Base-by-base conservation (phyloP, 2,329 filamentous ascomycete genomes). In the Helotiales sp. region DNA sequence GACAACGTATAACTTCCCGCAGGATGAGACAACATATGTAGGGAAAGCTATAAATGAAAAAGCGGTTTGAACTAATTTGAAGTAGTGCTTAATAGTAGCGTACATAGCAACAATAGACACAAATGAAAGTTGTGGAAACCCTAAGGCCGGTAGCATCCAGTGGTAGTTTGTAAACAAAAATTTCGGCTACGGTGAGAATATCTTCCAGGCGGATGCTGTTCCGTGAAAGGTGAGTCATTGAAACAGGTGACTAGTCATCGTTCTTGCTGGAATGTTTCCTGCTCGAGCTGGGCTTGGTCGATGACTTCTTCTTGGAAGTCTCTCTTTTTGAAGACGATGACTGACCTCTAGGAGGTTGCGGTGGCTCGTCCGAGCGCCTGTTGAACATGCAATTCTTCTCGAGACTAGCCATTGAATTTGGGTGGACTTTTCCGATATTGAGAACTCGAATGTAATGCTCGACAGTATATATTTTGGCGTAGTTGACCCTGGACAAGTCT, bases 391-490 rank as follows among this genome's bases (percentile, higher is more conserved):
- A 63, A 26, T 55, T 63, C 6, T 13, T 6, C 13, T 49, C 40
- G 3, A 66, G 57, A 24, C 55, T 50, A n/a, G 28, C 7, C 55
- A 69, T 60, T 10, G 30, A 59, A 15, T 45, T 24, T 2, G 54
- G 34, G 43, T 61, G 32, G 2, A 70, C 68, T 10, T n/a, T 63
- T 11, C 75, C 75, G 20, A 75, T 71, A 11, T 73, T 74, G 17
- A 68, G 66, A 1, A 77, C 74, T 8, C 69, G 66, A 4, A 74
- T 64, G 45, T 74, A 73, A 20, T 75, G 65, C 43, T 77, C 75
- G 1, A 77, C 70, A 0, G 75, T 76, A 47, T 76, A 76, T 17
- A 75, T 52, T 22, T 77, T 77, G 3, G 62, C 52, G 37, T 74
- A 76, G 49, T 77, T 74, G 6, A 77, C 30, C 10, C 75, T 60